Percentiles rank a stretch among this genome's conserved stretches.
Conservation (phyloP, 352 stramenopile species). For the Pythium graminicola region DNA sequence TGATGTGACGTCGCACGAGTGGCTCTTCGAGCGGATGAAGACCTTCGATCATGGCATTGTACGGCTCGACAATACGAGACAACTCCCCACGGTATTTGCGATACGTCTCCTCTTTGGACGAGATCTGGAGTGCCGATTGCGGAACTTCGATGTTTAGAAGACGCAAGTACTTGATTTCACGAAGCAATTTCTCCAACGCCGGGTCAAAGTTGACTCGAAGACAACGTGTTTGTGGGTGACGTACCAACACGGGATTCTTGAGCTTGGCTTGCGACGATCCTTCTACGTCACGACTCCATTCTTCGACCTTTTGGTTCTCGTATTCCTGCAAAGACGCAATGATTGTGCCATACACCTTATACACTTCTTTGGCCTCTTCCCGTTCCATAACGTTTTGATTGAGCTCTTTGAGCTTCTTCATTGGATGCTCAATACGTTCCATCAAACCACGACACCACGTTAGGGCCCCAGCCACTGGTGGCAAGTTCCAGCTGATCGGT, state of each 20-base stretch:
- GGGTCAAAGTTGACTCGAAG: conserved; percentile 97
- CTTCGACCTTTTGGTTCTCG: conserved; percentile 95
- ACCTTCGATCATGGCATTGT: conserved; percentile 96
- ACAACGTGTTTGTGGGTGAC: conserved; percentile 84
- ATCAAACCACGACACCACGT: conserved; percentile 95
- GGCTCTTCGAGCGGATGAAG: conserved; percentile 96
- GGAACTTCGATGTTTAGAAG: conserved; percentile 94
- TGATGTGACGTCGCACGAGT: conserved; percentile 92
- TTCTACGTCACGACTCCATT: conserved; percentile 96
- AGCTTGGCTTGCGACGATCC: conserved; percentile 93
- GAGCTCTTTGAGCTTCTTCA: conserved; percentile 95
- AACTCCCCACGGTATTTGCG: conserved; percentile 95
- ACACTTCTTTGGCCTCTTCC: conserved; percentile 97
- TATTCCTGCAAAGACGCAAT: conserved; percentile 96
- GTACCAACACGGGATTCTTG: conserved; percentile 91
- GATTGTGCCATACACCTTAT: conserved; percentile 95
- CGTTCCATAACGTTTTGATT: conserved; percentile 96
- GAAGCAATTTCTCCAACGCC: conserved; percentile 93
- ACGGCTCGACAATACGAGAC: conserved; percentile 96
- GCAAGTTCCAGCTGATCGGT: conserved; percentile 94
- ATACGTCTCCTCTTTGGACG: conserved; percentile 93
- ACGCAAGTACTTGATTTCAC: conserved; percentile 98
- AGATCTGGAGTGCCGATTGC: conserved; percentile 93
- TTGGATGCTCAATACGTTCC: conserved; percentile 95
- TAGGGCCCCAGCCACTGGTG: conserved; percentile 91